phyloP scores from a whole-genome alignment of 2,329 filamentous ascomycete genomes.

The Talaromyces sp. region DNA sequence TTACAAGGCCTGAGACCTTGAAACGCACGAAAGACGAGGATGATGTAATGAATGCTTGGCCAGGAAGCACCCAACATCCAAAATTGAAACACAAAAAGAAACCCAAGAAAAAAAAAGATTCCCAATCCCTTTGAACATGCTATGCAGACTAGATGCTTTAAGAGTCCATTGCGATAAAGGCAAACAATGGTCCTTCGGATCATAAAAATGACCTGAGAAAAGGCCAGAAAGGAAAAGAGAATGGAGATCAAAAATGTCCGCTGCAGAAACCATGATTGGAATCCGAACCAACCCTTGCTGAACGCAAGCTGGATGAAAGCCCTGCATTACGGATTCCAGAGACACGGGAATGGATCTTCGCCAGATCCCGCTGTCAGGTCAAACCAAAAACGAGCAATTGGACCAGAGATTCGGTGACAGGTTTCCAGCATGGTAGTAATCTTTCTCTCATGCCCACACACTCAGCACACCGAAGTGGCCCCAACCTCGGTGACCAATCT shows the following conservation, averaged over 20 bases:
- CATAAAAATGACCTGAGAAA: neutral
- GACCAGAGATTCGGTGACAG: slow-evolving; percentile 8
- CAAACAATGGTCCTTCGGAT: neutral
- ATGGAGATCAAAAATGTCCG: neutral
- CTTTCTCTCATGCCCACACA: neutral
- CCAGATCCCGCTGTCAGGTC: slow-evolving; percentile 25
- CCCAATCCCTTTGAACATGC: neutral
- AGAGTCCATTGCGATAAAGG: neutral
- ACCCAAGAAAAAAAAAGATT: neutral
- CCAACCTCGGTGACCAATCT: slow-evolving; percentile 13
- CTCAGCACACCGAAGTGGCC: slow-evolving; percentile 3
- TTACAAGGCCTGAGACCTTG: neutral
- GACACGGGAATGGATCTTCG: slow-evolving; percentile 20
- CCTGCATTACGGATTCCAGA: slow-evolving; percentile 19
- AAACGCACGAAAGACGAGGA: neutral
- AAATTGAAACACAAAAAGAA: neutral
- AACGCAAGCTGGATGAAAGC: slow-evolving; percentile 11
- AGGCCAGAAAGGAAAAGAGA: neutral
- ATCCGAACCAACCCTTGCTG: slow-evolving; percentile 14
- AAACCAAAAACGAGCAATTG: slow-evolving; percentile 13
- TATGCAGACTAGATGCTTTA: neutral
- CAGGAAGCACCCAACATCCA: neutral
- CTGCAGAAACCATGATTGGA: slow-evolving; percentile 2
- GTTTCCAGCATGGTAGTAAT: slow-evolving; percentile 9
- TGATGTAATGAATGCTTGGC: neutral